Conservation (phyloP, 768 basidiomycete species). For the Suillus occidentalis region DNA sequence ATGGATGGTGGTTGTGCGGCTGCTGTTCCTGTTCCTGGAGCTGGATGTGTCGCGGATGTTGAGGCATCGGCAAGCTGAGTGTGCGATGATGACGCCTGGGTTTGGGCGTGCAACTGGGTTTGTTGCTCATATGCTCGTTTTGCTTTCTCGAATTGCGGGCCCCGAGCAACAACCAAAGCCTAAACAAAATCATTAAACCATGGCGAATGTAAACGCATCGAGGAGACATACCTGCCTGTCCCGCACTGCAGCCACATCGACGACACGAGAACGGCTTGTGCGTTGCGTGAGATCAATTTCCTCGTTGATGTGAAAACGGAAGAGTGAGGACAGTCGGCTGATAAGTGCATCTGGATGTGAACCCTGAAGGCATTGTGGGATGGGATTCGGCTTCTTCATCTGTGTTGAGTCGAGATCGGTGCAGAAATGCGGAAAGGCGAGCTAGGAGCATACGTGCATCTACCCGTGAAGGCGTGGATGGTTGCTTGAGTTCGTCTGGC, state of each 20-base stretch:
- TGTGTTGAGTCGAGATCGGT: neutral
- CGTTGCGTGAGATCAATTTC: neutral
- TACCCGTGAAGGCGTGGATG: neutral
- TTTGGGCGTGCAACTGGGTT: neutral
- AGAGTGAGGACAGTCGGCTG: neutral
- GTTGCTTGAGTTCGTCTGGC: neutral
- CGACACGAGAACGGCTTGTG: neutral
- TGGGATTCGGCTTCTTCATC: neutral
- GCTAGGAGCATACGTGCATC: neutral
- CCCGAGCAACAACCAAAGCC: neutral
- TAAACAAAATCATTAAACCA: neutral
- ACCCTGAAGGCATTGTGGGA: neutral
- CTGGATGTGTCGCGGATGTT: neutral
- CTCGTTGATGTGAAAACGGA: neutral
- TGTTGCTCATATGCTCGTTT: neutral
- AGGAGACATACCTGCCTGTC: neutral
- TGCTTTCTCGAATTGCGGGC: neutral
- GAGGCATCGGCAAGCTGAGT: neutral
- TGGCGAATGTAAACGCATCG: no score
- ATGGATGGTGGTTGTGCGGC: no score
- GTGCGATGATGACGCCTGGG: neutral
- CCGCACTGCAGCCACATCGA: neutral
- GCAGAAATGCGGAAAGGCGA: neutral
- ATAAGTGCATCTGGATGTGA: neutral
- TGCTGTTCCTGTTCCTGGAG: no score